Base-by-base conservation (phyloP, 2,329 filamentous ascomycete species). In the Clarireedia monteithiana region DNA sequence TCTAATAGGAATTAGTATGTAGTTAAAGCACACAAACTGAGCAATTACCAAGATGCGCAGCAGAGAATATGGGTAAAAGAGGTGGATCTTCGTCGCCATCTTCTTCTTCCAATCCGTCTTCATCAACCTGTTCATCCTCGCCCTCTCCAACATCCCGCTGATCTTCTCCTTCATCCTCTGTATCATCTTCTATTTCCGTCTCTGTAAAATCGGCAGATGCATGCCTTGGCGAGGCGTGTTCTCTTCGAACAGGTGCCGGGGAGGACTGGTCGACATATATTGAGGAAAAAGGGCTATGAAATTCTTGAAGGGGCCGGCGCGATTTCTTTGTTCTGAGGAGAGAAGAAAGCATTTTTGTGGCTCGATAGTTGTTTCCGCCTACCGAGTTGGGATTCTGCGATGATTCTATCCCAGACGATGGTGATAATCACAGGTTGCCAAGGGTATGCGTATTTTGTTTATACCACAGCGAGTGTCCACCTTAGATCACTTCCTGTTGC, bases 41-140 rank as follows among this genome's bases (percentile, higher is more conserved):
- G 39, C 34, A 24, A 34, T 42, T 76, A 90, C 88, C 88, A 62
- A 95, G 78, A 71, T 91, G 85, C 55, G 82, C 81, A 23, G 87
- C 81, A 48, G 88, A 91, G 70, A 95, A 95, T 55, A 95, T 84
- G 48, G 90, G 90, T 59, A 95, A 75, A 26, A 84, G 71, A 62
- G 80, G 79, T 46, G 75, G 74, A 24, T 74, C 73, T 58, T 64
- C 62, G 20, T 62, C 67, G 15, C 68, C 69, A 54, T 71, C 68
- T 38, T 70, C 70, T 26, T 74, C 69, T 6, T 71, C 69, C 12
- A 70, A 70, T 4, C 73, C 70, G 24, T 72, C 71, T 39, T 73
- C 69, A 30, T 69, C 70, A 42, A 73, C 70, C 14, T 66, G 65
- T 14, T 64, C 68, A 49, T 70, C 59, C 10, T 59, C 60, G 55